Percentiles rank a stretch among this genome's conserved stretches.
phyloP scores from a whole-genome alignment of 2,329 filamentous ascomycete species.

The Fusarium dlaminii region DNA sequence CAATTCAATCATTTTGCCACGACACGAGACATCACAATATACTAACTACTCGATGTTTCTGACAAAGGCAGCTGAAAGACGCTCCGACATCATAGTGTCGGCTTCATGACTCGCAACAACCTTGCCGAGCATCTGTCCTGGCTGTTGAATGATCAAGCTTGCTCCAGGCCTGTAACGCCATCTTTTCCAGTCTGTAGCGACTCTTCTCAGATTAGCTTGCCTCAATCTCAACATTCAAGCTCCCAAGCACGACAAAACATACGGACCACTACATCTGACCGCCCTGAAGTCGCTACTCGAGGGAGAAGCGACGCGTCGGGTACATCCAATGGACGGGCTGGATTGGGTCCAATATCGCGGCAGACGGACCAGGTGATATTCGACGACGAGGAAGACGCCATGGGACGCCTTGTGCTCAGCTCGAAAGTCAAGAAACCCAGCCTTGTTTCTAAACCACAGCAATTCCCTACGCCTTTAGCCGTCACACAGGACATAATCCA shows the following conservation, averaged over 20 bases:
- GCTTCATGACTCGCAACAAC: constrained; percentile 71
- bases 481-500: constrained; percentile 34
- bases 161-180: constrained; percentile 52
- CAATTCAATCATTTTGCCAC: constrained; percentile 11
- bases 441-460: constrained; percentile 52
- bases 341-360: constrained; percentile 32
- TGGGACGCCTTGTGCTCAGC: constrained; percentile 57
- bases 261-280: neutral
- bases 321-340: constrained; percentile 36
- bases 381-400: constrained; percentile 48
- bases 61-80: constrained; percentile 31
- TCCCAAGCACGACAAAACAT: constrained; percentile 7
- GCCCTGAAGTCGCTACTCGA: neutral
- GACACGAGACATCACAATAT: constrained; percentile 8
- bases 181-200: constrained; percentile 49
- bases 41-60: constrained; percentile 39
- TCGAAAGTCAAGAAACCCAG: constrained; percentile 57
- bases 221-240: constrained; percentile 40
- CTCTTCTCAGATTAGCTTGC: constrained; percentile 34
- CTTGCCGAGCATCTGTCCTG: constrained; percentile 66
- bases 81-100: constrained; percentile 43
- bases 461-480: constrained; percentile 53
- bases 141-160: constrained; percentile 61
- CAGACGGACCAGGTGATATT: constrained; percentile 42
- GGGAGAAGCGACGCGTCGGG: constrained; percentile 6